Conservation (phyloP, 2,329 filamentous ascomycete genomes). For the Diaporthe batatas region DNA sequence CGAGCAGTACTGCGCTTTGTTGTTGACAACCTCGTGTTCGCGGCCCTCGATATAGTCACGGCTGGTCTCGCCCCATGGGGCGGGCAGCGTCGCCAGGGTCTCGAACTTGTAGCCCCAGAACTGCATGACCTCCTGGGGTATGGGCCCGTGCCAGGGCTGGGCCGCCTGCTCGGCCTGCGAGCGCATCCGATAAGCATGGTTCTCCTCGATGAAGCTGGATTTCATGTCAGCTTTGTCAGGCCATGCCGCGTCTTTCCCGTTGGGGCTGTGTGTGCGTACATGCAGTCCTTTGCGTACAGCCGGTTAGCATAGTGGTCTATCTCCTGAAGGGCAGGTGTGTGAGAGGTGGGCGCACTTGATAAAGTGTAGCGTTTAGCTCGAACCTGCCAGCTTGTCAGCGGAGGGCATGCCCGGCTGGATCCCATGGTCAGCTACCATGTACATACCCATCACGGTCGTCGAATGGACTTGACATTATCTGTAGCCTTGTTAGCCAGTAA, state of each 20-base stretch:
- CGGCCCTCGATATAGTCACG: conserved; percentile 85
- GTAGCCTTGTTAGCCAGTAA: conserved; percentile 28
- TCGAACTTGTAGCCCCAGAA: conserved; percentile 99
- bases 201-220: conserved; percentile 90
- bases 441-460: conserved; percentile 82
- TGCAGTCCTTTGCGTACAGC: conserved; percentile 60
- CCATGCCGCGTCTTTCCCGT: no score
- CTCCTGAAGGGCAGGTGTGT: conserved; percentile 38
- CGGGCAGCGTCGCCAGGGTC: conserved; percentile 81
- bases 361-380: conserved; percentile 94
- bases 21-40: conserved; percentile 80
- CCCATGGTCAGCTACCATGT: background rate
- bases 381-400: conserved; percentile 69
- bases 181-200: conserved; percentile 78
- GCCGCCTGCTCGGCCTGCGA: conserved; percentile 70
- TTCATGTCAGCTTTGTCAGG: conserved; percentile 39
- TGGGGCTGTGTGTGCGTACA: conserved; percentile 57
- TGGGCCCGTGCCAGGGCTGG: conserved; percentile 55
- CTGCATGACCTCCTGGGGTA: conserved; percentile 84
- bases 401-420: background rate
- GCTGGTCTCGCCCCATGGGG: conserved; percentile 78
- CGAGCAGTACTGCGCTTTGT: conserved; percentile 95
- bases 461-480: conserved; percentile 90
- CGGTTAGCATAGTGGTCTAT: conserved; percentile 44
- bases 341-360: conserved; percentile 75